Evolutionary conservation across 2,329 filamentous ascomycete species (phyloP).

Genomic region (Penicillium sp.): DNA sequence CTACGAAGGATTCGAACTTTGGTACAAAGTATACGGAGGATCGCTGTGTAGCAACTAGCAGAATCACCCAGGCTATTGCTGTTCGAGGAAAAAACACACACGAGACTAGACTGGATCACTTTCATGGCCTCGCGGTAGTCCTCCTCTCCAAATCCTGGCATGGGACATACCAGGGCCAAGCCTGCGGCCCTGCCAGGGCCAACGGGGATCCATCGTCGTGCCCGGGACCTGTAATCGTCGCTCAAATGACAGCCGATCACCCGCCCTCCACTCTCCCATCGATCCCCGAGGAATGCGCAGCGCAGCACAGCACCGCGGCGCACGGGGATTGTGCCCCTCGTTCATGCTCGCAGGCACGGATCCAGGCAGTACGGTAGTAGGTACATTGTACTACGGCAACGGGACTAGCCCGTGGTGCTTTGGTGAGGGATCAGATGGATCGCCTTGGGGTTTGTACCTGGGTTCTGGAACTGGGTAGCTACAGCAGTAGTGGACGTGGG

Average conservation of each 20-base stretch:
- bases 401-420: slow-evolving; percentile 2
- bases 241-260: slow-evolving; percentile 17
- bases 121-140: too few relatives aligned
- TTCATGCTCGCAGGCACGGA: slow-evolving; percentile 24
- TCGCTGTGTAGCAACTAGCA: not conserved
- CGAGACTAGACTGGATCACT: not conserved
- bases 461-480: not conserved
- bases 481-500: not conserved
- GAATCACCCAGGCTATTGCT: not conserved
- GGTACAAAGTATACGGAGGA: not conserved
- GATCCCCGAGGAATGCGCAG: slow-evolving; percentile 18
- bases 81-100: not conserved
- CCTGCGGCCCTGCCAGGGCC: too few relatives aligned
- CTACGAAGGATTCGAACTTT: not conserved
- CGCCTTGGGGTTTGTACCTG: slow-evolving; percentile 5
- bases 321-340: slow-evolving; percentile 15
- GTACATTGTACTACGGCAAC: not conserved
- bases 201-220: not conserved
- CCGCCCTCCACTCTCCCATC: not conserved
- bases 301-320: not conserved
- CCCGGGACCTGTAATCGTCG: not conserved
- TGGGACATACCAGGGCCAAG: slow-evolving; percentile 12
- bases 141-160: not conserved
- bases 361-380: not conserved
- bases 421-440: slow-evolving; percentile 4